These are phyloP conservation scores for Populus simonii DNA, from an alignment of 345 rosid genomes.

Conservation along the genomic window DNA sequence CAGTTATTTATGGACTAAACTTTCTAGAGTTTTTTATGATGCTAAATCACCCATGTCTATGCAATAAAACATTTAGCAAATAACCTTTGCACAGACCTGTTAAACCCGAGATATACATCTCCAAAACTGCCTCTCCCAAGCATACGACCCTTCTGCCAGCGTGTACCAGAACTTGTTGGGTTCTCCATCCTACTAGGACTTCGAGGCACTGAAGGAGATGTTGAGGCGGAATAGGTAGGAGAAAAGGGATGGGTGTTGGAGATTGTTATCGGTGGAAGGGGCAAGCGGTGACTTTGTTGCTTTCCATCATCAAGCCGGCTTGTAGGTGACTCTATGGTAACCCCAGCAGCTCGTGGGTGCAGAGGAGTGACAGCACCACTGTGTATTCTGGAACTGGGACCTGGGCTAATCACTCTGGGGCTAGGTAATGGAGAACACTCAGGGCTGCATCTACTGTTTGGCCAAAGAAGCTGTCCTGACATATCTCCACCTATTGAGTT, in stretches of 20 bases:
- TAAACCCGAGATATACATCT: constrained; percentile 70
- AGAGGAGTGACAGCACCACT: constrained; percentile 98
- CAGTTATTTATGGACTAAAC: neutral
- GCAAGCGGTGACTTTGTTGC: constrained; percentile 82
- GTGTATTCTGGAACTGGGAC: constrained; percentile 93
- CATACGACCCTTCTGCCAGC: constrained; percentile 72
- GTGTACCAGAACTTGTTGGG: constrained; percentile 56
- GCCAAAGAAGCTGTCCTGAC: constrained; percentile 88
- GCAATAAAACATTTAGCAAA: neutral
- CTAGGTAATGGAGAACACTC: constrained; percentile 95
- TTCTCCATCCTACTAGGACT: constrained; percentile 91
- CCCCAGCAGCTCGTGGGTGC: constrained; percentile 86
- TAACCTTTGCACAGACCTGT: constrained; percentile 39
- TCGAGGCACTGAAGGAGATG: constrained; percentile 92
- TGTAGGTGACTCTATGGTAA: constrained; percentile 59
- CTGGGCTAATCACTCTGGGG: constrained; percentile 95
- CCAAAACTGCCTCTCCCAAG: constrained; percentile 86
- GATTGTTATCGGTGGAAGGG: constrained; percentile 77
- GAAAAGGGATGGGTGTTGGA: constrained; percentile 76
- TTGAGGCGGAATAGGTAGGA: constrained; percentile 77
- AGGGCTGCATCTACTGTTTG: constrained; percentile 88
- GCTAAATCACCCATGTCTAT: neutral
- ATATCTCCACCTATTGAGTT: constrained; percentile 94
- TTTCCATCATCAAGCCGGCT: constrained; percentile 77
- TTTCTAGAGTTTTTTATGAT: neutral